Conservation (phyloP, 371 early-diverging fungal species). For the Mucor racemosus region DNA sequence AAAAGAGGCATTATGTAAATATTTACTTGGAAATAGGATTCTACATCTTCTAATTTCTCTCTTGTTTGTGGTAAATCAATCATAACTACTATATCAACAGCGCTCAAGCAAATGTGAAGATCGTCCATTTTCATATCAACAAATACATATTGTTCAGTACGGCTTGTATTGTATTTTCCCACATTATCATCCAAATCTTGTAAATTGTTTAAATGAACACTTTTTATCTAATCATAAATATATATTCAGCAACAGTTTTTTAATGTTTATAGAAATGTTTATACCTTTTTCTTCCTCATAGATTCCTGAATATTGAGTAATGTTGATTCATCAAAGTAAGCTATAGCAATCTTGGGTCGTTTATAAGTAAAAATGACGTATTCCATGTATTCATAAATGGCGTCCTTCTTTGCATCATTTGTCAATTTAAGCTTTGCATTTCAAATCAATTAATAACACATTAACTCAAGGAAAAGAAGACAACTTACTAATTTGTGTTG, state of each 20-base stretch:
- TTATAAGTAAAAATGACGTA: constrained; percentile 41
- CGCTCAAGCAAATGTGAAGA: background rate
- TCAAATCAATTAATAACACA: background rate
- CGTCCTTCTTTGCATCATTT: constrained; percentile 44
- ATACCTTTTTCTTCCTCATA: constrained; percentile 30
- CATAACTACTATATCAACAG: constrained; percentile 24
- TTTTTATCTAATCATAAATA: constrained; percentile 2
- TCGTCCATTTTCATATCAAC: constrained; percentile 18
- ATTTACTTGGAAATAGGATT: constrained; percentile 20
- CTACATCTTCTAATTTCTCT: constrained; percentile 1
- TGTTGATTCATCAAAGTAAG: constrained; percentile 63
- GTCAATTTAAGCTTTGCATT: constrained; percentile 12
- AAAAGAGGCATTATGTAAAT: no score
- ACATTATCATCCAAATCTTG: background rate
- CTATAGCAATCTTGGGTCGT: constrained; percentile 61
- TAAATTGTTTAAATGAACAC: background rate
- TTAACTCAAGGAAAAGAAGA: no score
- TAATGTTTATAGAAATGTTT: background rate
- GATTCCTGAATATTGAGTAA: constrained; percentile 16
- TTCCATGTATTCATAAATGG: constrained; percentile 54
- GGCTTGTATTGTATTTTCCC: constrained; percentile 9
- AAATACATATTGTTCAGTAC: constrained; percentile 9
- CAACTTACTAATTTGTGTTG: constrained; percentile 2
- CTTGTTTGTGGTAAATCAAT: constrained; percentile 8
- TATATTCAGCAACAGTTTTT: no score